phyloP scores from a whole-genome alignment of 768 basidiomycete genomes.

The Trametes elegans region DNA sequence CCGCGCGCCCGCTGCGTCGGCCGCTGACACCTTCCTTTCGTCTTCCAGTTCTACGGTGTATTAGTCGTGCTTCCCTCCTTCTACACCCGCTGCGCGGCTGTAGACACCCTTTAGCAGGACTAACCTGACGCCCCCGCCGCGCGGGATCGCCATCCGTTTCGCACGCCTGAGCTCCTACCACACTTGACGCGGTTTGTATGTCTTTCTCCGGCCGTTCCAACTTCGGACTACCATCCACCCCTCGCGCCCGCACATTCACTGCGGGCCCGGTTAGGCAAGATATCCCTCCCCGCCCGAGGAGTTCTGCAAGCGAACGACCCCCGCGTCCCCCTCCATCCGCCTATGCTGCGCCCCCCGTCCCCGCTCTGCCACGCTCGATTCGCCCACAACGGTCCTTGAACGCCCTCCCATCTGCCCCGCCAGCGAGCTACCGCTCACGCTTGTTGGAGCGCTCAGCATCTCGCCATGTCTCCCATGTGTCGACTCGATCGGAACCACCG shows the following conservation, averaged over 20 bases:
- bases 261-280: conserved; percentile 15
- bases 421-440: conserved; percentile 8
- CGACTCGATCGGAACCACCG: conserved; percentile 4
- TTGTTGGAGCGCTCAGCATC: conserved; percentile 2
- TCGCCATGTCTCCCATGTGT: not conserved
- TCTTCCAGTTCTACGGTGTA: conserved; percentile 6
- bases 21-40: conserved; percentile 4
- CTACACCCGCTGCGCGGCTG: conserved; percentile 20
- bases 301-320: conserved; percentile 24
- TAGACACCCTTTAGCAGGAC: conserved; percentile 12
- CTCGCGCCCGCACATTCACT: conserved; percentile 34
- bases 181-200: conserved; percentile 17
- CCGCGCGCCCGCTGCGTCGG: not conserved
- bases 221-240: conserved; percentile 40
- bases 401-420: conserved; percentile 13
- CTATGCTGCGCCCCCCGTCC: conserved; percentile 7
- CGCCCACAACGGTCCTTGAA: conserved; percentile 25
- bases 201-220: conserved; percentile 24
- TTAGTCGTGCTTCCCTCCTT: conserved; percentile 14
- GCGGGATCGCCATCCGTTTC: conserved; percentile 1
- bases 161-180: not conserved
- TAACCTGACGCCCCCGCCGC: conserved; percentile 5
- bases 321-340: conserved; percentile 11
- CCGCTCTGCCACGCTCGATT: conserved; percentile 14
- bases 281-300: conserved; percentile 19